Evolutionary conservation across 2,329 filamentous ascomycete genomes (phyloP).

Genomic region (Aureobasidium sp.): DNA sequence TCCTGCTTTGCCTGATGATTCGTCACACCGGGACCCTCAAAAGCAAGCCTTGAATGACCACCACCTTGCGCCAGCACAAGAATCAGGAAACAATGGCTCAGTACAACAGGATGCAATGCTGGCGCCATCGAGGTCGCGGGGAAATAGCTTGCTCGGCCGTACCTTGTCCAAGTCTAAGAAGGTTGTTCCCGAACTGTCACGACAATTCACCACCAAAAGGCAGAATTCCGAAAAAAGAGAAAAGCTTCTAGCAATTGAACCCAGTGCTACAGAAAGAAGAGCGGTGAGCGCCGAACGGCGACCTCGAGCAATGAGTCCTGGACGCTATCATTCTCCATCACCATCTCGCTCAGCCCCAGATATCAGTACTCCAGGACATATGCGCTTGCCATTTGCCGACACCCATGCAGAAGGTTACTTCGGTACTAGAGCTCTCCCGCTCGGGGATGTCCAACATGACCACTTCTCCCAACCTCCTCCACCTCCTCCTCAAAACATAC

Average conservation of each 20-base stretch:
- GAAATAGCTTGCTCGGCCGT: constrained; percentile 6
- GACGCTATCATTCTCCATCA: constrained; percentile 35
- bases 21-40: not conserved
- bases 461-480: not conserved
- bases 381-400: not conserved
- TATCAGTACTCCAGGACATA: constrained; percentile 13
- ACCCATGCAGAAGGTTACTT: not conserved
- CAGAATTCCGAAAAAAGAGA: constrained; percentile 74
- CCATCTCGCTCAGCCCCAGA: constrained; percentile 33
- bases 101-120: constrained; percentile 23
- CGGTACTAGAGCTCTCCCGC: not conserved
- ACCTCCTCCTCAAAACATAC: not conserved
- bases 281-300: constrained; percentile 56
- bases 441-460: not conserved
- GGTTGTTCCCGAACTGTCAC: constrained; percentile 71
- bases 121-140: not conserved
- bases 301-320: constrained; percentile 30
- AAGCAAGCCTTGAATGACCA: not conserved
- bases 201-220: constrained; percentile 70
- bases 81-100: constrained; percentile 15
- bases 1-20: constrained; percentile 11
- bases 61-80: not conserved
- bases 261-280: constrained; percentile 58
- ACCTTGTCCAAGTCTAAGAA: constrained; percentile 32
- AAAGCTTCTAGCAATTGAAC: constrained; percentile 58